Base-by-base conservation (phyloP, 768 basidiomycete genomes). In the Naganishia antarctica region DNA sequence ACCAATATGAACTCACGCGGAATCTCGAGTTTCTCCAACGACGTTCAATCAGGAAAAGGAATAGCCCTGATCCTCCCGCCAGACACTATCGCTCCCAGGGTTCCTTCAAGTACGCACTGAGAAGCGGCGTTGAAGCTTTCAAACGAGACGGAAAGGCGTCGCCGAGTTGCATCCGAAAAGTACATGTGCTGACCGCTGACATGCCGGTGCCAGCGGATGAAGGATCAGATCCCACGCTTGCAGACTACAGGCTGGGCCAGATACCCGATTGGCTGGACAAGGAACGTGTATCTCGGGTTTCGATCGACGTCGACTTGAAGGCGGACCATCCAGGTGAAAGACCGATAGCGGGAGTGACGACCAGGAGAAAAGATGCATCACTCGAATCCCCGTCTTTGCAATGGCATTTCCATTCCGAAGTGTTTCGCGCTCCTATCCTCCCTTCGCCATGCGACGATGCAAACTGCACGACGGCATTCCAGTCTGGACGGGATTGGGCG, bases 401-500 rank as follows among this genome's bases (percentile, higher is more conserved):
- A 40, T 74, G 74, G 74, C 75, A 77, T 63, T 73, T 74, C 63
- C 75, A 77, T 41, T 70, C 68, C 4, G 71, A 73, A 29, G 63
- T 73, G 15, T 77, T 72, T 25, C 60, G 50, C 40, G 26, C 63
- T 59, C 62, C 61, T 16, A 26, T 25, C 11, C 16, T 65, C 32
- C 9, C 26, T 1, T 31, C 48, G 60, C 13, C 23, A 7, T 16
- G 12, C 26, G 31, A 29, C 11, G 5, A 3, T 26, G 25, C 26
- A 48, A 31, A 1, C 26, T 43, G 45, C 13, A 46, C 32, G 47
- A 25, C 11, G n/a, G n/a, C n/a, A 53, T n/a, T 11, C 37, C 21
- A 40, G 40, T 21, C 34, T 23, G 74, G 73, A 51, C 26, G 64
- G 18, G 65, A 65, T 23, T 77, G 75, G 75, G 66, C 65, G 40